A percentile compares a stretch with the other conserved stretches of the same genome.
Conservation (phyloP, 1,139 yeast genomes). For the Nakaseomyces sp. region DNA sequence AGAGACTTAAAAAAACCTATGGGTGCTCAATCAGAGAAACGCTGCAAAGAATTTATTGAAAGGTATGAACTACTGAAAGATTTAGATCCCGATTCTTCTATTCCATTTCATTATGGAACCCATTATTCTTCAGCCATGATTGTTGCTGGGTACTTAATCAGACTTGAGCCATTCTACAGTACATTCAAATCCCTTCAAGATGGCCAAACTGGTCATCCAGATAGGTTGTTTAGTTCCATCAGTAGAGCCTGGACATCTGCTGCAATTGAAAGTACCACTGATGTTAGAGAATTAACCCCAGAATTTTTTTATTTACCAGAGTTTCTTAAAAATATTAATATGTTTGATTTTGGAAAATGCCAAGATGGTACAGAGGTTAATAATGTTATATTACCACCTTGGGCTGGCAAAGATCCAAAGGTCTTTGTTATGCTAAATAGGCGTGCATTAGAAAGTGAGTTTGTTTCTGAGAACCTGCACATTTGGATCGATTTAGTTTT, state of each 20-base stretch:
- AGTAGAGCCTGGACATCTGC: conserved; percentile 74
- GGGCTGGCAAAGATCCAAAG: conserved; percentile 73
- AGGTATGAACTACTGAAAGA: conserved; percentile 49
- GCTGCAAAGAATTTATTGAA: conserved; percentile 57
- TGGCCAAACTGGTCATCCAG: conserved; percentile 82
- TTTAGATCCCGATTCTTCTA: conserved; percentile 41
- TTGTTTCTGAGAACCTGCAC: conserved; percentile 65
- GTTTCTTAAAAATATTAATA: conserved; percentile 53
- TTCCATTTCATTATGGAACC: conserved; percentile 81
- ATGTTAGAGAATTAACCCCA: conserved; percentile 77
- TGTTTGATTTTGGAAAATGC: conserved; percentile 56
- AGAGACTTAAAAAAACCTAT: conserved; percentile 77
- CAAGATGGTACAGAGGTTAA: conserved; percentile 55
- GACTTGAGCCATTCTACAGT: conserved; percentile 71
- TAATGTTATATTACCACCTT: conserved; percentile 64
- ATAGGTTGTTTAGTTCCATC: conserved; percentile 63
- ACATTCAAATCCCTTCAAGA: conserved; percentile 73
- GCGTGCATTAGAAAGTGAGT: conserved; percentile 73
- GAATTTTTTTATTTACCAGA: conserved; percentile 79
- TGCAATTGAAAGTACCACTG: conserved; percentile 69
- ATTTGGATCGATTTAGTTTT: conserved; percentile 78
- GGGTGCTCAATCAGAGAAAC: conserved; percentile 66
- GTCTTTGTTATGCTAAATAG: conserved; percentile 64
- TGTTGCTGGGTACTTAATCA: conserved; percentile 65
- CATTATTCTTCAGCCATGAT: conserved; percentile 92